A percentile compares a stretch with the other conserved stretches of the same genome.
Evolutionary conservation across 2,329 filamentous ascomycete species (phyloP).

Genomic region (Ustulina deusta): DNA sequence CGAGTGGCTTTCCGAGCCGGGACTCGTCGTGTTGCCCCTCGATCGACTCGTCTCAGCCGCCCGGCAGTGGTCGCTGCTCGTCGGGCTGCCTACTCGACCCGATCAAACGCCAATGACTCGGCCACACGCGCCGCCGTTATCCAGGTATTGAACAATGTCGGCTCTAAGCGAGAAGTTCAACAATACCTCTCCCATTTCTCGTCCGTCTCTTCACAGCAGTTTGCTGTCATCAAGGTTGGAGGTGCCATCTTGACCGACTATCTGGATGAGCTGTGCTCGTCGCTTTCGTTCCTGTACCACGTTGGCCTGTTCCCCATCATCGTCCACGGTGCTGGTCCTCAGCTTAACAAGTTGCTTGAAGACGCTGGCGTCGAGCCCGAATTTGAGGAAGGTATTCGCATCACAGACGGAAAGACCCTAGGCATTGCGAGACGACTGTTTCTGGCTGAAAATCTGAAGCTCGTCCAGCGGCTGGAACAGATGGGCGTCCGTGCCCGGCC

Average conservation of each 20-base stretch:
- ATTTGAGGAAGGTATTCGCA: constrained; percentile 95
- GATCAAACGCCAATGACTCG: constrained; percentile 58
- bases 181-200: constrained; percentile 98
- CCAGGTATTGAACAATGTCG: constrained; percentile 93
- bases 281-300: constrained; percentile 91
- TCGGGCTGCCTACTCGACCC: constrained; percentile 52
- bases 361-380: constrained; percentile 93
- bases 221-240: constrained; percentile 98
- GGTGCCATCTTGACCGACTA: constrained; percentile 96
- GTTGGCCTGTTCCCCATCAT: constrained; percentile 95
- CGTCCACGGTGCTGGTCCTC: constrained; percentile 93
- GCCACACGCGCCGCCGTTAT: constrained; percentile 84
- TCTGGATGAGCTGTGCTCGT: constrained; percentile 89
- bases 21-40: constrained; percentile 46
- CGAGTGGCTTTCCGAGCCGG: constrained; percentile 50
- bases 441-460: constrained; percentile 92
- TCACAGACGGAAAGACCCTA: constrained; percentile 95
- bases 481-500: constrained; percentile 90
- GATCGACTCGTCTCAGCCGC: constrained; percentile 33
- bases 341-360: constrained; percentile 92
- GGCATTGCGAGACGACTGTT: constrained; percentile 92
- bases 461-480: constrained; percentile 89
- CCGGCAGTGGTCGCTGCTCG: constrained; percentile 43
- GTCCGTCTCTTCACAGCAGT: constrained; percentile 95
- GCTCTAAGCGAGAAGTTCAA: constrained; percentile 94